Evolutionary conservation across 345 rosid genomes (phyloP).

Genomic region (Acer campestre): DNA sequence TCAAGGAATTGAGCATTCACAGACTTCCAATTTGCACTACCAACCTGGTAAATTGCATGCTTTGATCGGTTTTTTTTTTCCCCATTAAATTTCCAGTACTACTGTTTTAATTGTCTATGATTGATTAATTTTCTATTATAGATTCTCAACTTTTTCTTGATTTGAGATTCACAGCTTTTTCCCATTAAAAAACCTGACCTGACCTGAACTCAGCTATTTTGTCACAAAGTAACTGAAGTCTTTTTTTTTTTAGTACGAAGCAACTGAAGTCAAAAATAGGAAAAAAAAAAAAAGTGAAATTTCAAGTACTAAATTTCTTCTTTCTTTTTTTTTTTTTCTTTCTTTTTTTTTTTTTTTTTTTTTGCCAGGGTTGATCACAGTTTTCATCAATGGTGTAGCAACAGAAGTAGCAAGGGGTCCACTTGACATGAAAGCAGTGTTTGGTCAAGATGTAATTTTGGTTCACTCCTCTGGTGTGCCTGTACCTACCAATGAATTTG

Average conservation of each 20-base stretch:
- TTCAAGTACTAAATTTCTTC: slow-evolving; percentile 2
- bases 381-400: slow-evolving; percentile 80
- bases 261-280: neutral
- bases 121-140: neutral
- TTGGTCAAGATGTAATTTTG: slow-evolving; percentile 71
- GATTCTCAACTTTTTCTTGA: neutral
- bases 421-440: slow-evolving; percentile 71
- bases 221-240: neutral
- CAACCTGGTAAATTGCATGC: slow-evolving; percentile 69
- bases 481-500: slow-evolving; percentile 74
- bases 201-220: neutral
- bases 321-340: too few relatives aligned
- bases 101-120: neutral
- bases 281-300: neutral
- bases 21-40: slow-evolving; percentile 63
- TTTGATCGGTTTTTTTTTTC: neutral
- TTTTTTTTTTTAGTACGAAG: neutral
- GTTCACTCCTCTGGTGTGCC: slow-evolving; percentile 82
- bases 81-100: neutral
- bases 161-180: neutral
- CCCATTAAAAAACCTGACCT: neutral
- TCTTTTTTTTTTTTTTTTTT: too few relatives aligned
- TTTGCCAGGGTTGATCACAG: slow-evolving; percentile 62
- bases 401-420: slow-evolving; percentile 83
- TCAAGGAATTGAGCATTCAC: slow-evolving; percentile 60